Evolutionary conservation across 192 early-diverging fungal genomes (phyloP).

Genomic region (Coemansia sp.): DNA sequence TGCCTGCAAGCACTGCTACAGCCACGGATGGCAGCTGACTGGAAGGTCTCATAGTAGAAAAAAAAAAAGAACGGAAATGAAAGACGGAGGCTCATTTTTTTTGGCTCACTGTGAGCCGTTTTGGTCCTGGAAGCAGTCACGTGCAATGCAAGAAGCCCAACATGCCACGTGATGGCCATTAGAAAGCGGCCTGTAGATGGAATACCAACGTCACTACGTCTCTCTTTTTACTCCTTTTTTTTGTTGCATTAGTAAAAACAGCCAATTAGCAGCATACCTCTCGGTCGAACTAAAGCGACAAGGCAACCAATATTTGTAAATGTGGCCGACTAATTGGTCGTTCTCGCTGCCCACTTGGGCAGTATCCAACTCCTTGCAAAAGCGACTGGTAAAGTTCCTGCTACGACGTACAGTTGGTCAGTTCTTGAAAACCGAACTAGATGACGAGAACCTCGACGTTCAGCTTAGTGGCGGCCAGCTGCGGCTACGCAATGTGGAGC

Average conservation of each 20-base stretch:
- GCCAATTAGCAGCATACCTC: neutral
- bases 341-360: conserved; percentile 54
- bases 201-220: neutral
- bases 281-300: neutral
- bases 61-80: neutral
- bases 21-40: neutral
- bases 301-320: conserved; percentile 8
- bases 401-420: conserved; percentile 79
- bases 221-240: conserved; percentile 3
- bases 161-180: conserved; percentile 12
- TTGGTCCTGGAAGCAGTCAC: conserved; percentile 6
- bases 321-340: conserved; percentile 53
- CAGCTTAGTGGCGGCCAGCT: conserved; percentile 76
- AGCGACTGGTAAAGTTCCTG: conserved; percentile 78
- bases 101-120: conserved; percentile 3
- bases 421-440: conserved; percentile 75
- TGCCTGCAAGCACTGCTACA: conserved; percentile 2
- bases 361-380: conserved; percentile 73
- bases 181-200: neutral
- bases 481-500: conserved; percentile 71
- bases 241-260: conserved; percentile 5
- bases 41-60: conserved; percentile 2
- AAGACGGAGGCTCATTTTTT: neutral
- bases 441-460: conserved; percentile 78
- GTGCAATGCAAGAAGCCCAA: conserved; percentile 8